Evolutionary conservation across 306 rosid species (phyloP), one percentile per base, ranked within the genome.

Genomic region (Trichosanthes truncata): DNA sequence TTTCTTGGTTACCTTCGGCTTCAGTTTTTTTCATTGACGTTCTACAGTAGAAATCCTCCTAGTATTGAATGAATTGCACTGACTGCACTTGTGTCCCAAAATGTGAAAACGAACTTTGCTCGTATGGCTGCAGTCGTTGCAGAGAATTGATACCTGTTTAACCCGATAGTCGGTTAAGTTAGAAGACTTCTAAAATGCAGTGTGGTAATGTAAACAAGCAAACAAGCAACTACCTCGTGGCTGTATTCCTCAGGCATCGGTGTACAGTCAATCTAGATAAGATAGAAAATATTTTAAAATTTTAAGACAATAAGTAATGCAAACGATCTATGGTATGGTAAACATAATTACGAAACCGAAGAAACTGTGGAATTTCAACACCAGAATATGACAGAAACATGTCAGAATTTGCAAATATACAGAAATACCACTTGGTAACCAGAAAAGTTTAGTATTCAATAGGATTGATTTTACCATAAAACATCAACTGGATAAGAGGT

Each of bases 41-140:
- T 55, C 75, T 20, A 84, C 77, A 56, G 87, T 52, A 61, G 91
- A 83, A 85, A 89, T 86, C 87, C 88, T 82, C 35, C 91, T 84
- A 21, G 97, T 90, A 90, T 90, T 92, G 48, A 86, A 92, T 43
- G 94, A 90, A 81, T 35, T 8, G 86, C 97, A 92, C 5, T 84
- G 81, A 62, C 74, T 77, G 85, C 97, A 90, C 81, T 88, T 85
- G 81, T 82, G 89, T 49, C 97, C 94, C 41, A 88, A 73, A 81
- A 90, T 82, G 87, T 87, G 94, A 79, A 86, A 90, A 74, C 83
- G 78, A 38, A 78, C 90, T 15, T 35, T 33, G 85, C 88, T 74
- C 12, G 85, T 81, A 45, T 69, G 78, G 84, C 85, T 86, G 62
- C 93, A 92, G 53, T 92, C 97, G 79, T 92, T 92, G 88, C 94